Percentiles rank a stretch among this genome's conserved stretches.
These are phyloP conservation scores for Astrocystis sublimbata DNA, from an alignment of 495 filamentous ascomycete genomes.

Conservation along the genomic window DNA sequence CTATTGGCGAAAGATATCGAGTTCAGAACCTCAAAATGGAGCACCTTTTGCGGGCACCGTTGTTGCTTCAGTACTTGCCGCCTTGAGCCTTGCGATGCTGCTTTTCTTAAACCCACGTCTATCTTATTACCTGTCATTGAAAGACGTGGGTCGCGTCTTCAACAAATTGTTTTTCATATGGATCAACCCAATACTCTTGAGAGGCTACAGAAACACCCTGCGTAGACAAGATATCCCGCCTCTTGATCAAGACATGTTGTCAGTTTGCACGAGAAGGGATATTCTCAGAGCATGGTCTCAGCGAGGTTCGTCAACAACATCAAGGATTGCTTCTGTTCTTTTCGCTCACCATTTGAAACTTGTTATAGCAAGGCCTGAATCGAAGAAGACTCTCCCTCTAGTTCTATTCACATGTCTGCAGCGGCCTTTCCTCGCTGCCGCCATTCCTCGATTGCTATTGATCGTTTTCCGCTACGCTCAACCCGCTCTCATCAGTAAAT, in stretches of 20 bases:
- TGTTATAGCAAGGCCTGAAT: constrained; percentile 29
- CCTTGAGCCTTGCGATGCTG: constrained; percentile 31
- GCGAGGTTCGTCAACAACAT: constrained; percentile 23
- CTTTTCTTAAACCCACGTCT: constrained; percentile 16
- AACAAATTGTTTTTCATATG: constrained; percentile 58
- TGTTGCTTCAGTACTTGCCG: constrained; percentile 30
- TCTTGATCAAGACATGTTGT: constrained; percentile 40
- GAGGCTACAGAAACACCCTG: constrained; percentile 49
- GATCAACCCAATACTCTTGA: constrained; percentile 59
- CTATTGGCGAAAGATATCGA: not conserved
- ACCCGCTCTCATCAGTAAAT: constrained; percentile 59
- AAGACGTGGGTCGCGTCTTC: constrained; percentile 49
- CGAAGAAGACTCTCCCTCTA: constrained; percentile 46
- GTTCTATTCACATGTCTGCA: constrained; percentile 50
- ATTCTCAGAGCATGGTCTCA: constrained; percentile 43
- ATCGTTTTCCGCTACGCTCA: constrained; percentile 63
- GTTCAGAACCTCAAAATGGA: not conserved
- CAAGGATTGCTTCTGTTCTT: not conserved
- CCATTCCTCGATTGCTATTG: constrained; percentile 56
- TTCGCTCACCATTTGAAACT: not conserved
- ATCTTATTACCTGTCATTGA: constrained; percentile 41
- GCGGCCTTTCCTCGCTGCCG: constrained; percentile 47
- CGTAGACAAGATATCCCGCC: constrained; percentile 47
- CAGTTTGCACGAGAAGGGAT: constrained; percentile 40
- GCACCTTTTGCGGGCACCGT: not conserved